Evolutionary conservation across 306 rosid species (phyloP).

Genomic region (Medicago ruthenica): DNA sequence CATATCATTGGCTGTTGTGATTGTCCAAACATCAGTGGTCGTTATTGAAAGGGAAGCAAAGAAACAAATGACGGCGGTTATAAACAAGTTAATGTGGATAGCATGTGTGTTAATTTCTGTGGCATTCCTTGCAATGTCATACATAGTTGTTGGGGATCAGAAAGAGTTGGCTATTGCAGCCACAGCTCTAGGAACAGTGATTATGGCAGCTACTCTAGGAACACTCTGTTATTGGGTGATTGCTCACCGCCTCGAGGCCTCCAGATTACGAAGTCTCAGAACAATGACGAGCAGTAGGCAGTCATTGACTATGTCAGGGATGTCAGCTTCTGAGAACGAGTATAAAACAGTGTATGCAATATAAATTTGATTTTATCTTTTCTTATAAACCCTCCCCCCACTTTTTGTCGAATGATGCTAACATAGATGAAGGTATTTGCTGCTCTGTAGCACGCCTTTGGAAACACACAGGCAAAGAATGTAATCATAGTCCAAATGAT

Average conservation of each 20-base stretch:
- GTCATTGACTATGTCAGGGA: constrained; percentile 56
- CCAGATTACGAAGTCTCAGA: constrained; percentile 59
- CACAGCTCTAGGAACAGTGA: constrained; percentile 71
- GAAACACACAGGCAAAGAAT: constrained; percentile 35
- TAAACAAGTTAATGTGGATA: constrained; percentile 87
- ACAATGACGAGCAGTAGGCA: constrained; percentile 64
- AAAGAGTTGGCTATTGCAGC: constrained; percentile 69
- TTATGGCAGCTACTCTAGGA: constrained; percentile 76
- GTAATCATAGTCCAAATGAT: constrained; percentile 22
- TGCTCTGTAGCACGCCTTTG: constrained; percentile 34
- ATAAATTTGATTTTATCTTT: constrained; percentile 44
- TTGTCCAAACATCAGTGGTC: constrained; percentile 83
- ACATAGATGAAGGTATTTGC: constrained; percentile 30
- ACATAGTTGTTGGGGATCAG: constrained; percentile 67
- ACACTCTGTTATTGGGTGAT: constrained; percentile 78
- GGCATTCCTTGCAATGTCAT: constrained; percentile 83
- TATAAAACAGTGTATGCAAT: constrained; percentile 71
- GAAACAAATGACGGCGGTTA: constrained; percentile 67
- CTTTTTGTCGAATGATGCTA: constrained; percentile 11
- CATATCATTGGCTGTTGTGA: constrained; percentile 84
- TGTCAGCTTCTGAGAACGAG: constrained; percentile 70
- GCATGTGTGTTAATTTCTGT: constrained; percentile 78
- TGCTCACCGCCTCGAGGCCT: constrained; percentile 62
- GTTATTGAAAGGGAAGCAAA: constrained; percentile 70
- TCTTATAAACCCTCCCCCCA: background rate